Evolutionary conservation across 1,284 basidiomycete species (phyloP), one percentile per base, ranked within the genome.

Genomic region (Tranzscheliella williamsii): DNA sequence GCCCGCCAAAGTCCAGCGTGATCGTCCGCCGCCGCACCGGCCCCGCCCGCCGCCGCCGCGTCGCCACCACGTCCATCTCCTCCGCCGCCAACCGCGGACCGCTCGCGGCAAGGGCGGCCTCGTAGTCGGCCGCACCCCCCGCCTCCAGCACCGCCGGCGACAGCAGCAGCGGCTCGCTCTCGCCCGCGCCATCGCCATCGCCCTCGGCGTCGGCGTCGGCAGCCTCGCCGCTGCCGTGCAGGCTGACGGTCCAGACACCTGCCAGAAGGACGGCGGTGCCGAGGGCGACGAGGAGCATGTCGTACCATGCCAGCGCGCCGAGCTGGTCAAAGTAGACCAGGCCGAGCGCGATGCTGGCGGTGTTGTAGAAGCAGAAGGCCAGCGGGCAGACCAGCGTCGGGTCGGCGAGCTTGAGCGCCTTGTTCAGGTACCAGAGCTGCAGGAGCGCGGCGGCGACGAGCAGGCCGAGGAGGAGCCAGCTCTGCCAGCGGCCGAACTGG

Each of bases 281-380:
- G 1, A 91, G 63, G 1, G 83, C 81, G 39, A 97, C 89, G 21
- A 94, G 83, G 4, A 81, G 75, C 22, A 94, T 82, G 73, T 92
- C 85, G 26, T 85, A 77, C 2, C 83, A 80, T 0, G 85, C 81
- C 32, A 97, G 85, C 17, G 86, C 81, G 13, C 85, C 84, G 68
- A 93, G 84, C 75, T 97, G 91, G 78, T 94, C 83, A 78, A 91
- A 97, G 78, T 94, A 97, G 38, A 95, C 85, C 29, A 95, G 83
- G 2, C 73, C 74, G 1, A 76, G 54, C 5, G 68, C 67, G 40
- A 77, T 77, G 12, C 89, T 91, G 5, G 90, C 90, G 7, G 93
- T 79, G 72, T 95, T 96, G 81, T 95, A 97, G 78, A 92, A 91
- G 79, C 91, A 95, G 79, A 96, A 97, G 2, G 92, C 91, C 67